Percentiles rank a stretch among this genome's conserved stretches.
phyloP scores from a whole-genome alignment of 2,329 filamentous ascomycete species.

The Fusarium burgessii region DNA sequence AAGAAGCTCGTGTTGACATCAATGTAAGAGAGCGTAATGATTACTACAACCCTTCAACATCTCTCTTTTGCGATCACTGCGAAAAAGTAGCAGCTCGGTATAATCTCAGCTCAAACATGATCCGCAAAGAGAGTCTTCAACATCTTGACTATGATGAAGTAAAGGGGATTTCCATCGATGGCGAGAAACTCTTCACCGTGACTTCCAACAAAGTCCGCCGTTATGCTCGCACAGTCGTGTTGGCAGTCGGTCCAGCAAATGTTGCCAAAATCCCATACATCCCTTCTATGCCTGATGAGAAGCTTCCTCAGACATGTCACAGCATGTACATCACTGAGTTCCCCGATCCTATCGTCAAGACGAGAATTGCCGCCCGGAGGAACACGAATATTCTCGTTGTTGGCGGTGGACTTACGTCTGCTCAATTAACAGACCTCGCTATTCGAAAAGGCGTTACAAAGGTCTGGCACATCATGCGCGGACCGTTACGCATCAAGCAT shows the following conservation, averaged over 20 bases:
- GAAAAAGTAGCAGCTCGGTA: constrained; percentile 68
- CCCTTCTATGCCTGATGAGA: constrained; percentile 49
- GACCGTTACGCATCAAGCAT: constrained; percentile 72
- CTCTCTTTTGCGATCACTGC: constrained; percentile 73
- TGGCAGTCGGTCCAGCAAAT: constrained; percentile 78
- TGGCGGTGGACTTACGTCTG: constrained; percentile 81
- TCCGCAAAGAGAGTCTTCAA: constrained; percentile 70
- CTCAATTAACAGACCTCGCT: constrained; percentile 77
- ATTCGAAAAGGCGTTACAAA: constrained; percentile 73
- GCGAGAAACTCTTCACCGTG: constrained; percentile 73
- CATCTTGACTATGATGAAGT: constrained; percentile 71
- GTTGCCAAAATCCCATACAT: constrained; percentile 62
- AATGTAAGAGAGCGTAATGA: constrained; percentile 77
- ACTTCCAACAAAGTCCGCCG: constrained; percentile 65
- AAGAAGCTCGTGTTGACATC: constrained; percentile 63
- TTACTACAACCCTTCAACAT: constrained; percentile 73
- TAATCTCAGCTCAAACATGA: constrained; percentile 57
- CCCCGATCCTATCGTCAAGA: constrained; percentile 63
- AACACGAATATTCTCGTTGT: constrained; percentile 76
- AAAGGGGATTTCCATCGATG: constrained; percentile 56
- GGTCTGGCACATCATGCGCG: constrained; percentile 78
- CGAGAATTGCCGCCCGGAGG: constrained; percentile 62
- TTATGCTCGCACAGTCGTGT: constrained; percentile 72
- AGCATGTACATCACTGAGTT: constrained; percentile 72
- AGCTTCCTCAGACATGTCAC: constrained; percentile 66